These are phyloP conservation scores for Russula virescens DNA, from an alignment of 768 basidiomycete species.

Conservation along the genomic window DNA sequence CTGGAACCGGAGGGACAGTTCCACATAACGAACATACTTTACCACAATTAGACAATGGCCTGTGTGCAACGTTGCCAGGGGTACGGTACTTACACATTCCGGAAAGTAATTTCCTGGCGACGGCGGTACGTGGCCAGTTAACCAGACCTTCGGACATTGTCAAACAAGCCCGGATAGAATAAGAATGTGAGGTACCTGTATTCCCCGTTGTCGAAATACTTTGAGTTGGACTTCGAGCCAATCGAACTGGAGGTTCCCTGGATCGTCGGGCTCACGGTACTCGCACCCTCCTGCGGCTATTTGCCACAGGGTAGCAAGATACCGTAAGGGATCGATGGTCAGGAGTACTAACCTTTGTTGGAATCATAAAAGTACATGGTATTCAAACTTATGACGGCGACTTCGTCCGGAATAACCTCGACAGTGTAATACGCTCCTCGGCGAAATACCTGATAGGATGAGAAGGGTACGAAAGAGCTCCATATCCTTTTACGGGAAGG, in stretches of 20 bases:
- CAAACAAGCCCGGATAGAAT: constrained; percentile 1
- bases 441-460: constrained; percentile 74
- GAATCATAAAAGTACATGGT: constrained; percentile 90
- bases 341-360: constrained; percentile 58
- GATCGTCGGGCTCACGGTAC: constrained; percentile 58
- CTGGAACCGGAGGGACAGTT: constrained; percentile 76
- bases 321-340: neutral
- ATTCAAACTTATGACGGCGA: constrained; percentile 82
- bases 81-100: constrained; percentile 66
- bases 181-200: constrained; percentile 48
- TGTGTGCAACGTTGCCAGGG: constrained; percentile 13
- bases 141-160: constrained; percentile 38
- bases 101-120: constrained; percentile 74
- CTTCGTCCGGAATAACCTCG: constrained; percentile 68
- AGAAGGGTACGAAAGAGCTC: constrained; percentile 74
- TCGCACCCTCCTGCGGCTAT: constrained; percentile 73
- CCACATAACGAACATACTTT: constrained; percentile 60
- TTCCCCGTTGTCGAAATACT: constrained; percentile 56
- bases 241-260: constrained; percentile 84
- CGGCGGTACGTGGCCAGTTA: constrained; percentile 83
- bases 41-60: constrained; percentile 13
- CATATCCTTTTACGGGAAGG: constrained; percentile 52
- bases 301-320: neutral
- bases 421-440: constrained; percentile 80
- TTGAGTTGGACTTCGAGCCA: constrained; percentile 86